Evolutionary conservation across 2,329 filamentous ascomycete genomes (phyloP).

Genomic region (Diaporthe sp.): DNA sequence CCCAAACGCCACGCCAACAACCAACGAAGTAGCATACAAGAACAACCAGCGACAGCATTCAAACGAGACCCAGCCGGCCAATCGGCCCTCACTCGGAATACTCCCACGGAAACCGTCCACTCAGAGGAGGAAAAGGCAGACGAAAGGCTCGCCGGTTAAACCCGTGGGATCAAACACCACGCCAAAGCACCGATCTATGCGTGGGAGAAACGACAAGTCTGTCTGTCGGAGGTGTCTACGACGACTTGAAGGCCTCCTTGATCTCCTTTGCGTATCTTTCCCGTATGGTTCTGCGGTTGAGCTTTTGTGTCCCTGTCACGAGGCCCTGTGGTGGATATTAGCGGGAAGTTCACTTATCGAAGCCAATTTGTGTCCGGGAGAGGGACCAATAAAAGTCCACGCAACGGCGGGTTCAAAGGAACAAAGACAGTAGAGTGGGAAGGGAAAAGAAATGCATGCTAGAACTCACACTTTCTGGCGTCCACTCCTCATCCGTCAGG

Average conservation of each 20-base stretch:
- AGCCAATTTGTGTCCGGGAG: constrained; percentile 31
- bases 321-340: constrained; percentile 61
- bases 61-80: background rate
- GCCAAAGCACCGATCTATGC: background rate
- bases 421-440: no score
- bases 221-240: background rate
- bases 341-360: background rate
- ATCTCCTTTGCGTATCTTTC: constrained; percentile 68
- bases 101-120: background rate
- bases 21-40: background rate
- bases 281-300: constrained; percentile 67
- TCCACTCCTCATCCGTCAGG: constrained; percentile 89
- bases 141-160: background rate
- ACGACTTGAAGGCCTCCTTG: constrained; percentile 54
- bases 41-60: background rate
- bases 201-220: background rate
- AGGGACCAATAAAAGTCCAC: background rate
- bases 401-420: background rate
- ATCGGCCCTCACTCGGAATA: rapidly evolving
- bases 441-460: background rate
- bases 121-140: background rate
- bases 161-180: background rate
- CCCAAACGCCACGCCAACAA: constrained; percentile 20
- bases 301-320: constrained; percentile 73
- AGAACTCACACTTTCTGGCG: constrained; percentile 81